A percentile compares a stretch with the other conserved stretches of the same genome.
phyloP scores from a whole-genome alignment of 2,329 filamentous ascomycete species.

The Aspergillus viridinutans region DNA sequence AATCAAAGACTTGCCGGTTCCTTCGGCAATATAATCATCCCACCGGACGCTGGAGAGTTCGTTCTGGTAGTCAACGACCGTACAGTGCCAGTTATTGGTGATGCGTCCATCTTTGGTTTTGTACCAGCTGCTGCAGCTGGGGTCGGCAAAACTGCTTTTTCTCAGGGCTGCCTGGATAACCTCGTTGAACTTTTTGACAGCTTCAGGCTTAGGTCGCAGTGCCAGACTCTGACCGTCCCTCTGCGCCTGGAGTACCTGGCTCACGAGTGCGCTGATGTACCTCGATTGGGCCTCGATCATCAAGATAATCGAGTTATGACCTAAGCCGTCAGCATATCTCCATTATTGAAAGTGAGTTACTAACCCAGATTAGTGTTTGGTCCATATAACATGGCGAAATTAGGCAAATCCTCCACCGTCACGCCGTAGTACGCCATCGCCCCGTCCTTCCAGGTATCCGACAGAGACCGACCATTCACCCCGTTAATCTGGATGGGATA shows the following conservation, averaged over 20 bases:
- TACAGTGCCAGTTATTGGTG: constrained; percentile 55
- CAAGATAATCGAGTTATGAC: constrained; percentile 56
- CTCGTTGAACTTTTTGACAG: constrained; percentile 44
- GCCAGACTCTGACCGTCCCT: constrained; percentile 38
- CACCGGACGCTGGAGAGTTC: constrained; percentile 26
- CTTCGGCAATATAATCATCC: constrained; percentile 27
- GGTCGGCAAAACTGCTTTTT: constrained; percentile 50
- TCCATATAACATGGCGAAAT: constrained; percentile 57
- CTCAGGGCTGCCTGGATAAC: constrained; percentile 44
- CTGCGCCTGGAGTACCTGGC: constrained; percentile 46
- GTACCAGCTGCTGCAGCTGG: constrained; percentile 54
- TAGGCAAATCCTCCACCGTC: constrained; percentile 50
- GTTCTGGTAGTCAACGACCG: constrained; percentile 54
- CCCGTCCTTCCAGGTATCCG: constrained; percentile 52
- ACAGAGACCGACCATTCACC: constrained; percentile 38
- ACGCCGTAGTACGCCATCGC: constrained; percentile 51
- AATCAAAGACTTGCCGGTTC: constrained; percentile 20
- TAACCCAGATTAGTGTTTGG: constrained; percentile 51
- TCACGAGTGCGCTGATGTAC: constrained; percentile 51
- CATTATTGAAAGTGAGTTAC: constrained; percentile 3
- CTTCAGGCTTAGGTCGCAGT: constrained; percentile 42
- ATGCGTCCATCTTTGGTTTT: constrained; percentile 52
- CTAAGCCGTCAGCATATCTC: constrained; percentile 17
- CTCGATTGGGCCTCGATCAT: constrained; percentile 58
- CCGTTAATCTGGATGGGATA: constrained; percentile 54